A percentile compares a stretch with the other conserved stretches of the same genome.
Evolutionary conservation across 2,329 filamentous ascomycete genomes (phyloP).

Genomic region (Coniochaeta sp.): DNA sequence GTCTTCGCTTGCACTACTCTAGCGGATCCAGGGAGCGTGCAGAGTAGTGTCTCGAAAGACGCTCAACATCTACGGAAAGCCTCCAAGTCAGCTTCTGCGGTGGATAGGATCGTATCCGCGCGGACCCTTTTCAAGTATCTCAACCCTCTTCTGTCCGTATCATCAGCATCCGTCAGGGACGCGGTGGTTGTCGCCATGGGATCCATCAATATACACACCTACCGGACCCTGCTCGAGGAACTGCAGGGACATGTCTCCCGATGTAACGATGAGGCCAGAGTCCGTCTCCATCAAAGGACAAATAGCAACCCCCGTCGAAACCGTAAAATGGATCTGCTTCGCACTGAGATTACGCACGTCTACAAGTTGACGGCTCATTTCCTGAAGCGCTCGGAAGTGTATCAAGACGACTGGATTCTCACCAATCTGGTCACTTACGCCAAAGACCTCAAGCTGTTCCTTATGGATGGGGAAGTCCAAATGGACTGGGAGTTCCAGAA

Average conservation of each 20-base stretch:
- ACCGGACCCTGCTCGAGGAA: constrained; percentile 82
- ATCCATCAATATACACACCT: constrained; percentile 91
- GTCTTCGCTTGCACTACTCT: constrained; percentile 96
- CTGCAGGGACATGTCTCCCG: constrained; percentile 78
- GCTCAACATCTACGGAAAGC: constrained; percentile 74
- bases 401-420: constrained; percentile 83
- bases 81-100: constrained; percentile 60
- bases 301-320: constrained; percentile 77
- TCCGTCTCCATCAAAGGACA: constrained; percentile 78
- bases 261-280: constrained; percentile 83
- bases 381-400: constrained; percentile 68
- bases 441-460: constrained; percentile 85
- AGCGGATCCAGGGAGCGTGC: constrained; percentile 67
- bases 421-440: constrained; percentile 84
- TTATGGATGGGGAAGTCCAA: constrained; percentile 92
- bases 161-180: constrained; percentile 74
- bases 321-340: constrained; percentile 74
- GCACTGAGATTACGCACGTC: constrained; percentile 93
- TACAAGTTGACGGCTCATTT: constrained; percentile 93
- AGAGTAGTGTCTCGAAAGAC: constrained; percentile 46
- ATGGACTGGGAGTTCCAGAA: constrained; percentile 93
- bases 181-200: constrained; percentile 88
- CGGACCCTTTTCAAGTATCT: constrained; percentile 85
- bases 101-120: constrained; percentile 79
- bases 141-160: constrained; percentile 76